Evolutionary conservation across 1,139 yeast genomes (phyloP), one percentile per base, ranked within the genome.

Genomic region (Saccharomyces hybrid): DNA sequence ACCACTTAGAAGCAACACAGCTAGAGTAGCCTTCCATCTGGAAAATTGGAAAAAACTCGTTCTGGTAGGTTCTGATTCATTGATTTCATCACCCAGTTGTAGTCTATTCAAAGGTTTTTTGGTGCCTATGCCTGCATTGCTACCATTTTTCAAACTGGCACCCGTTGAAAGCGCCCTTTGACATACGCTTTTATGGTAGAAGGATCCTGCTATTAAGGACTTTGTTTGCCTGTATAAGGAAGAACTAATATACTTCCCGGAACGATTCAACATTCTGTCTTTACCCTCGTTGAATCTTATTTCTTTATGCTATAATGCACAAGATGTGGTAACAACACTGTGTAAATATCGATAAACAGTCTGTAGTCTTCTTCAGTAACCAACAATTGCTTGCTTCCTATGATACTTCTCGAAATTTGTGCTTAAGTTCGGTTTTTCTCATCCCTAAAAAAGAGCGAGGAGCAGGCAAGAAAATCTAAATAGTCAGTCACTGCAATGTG

Each of bases 21-120:
- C 27, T 4, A 38, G 19, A n/a, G 50, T 48, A 41, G 51, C 54
- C 25, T 54, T 51, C 60, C 62, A 57, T 11, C 53, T 51, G 14
- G 48, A 38, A 16, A 38, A 38, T 19, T 38, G 44, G 11, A 38
- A 38, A 38, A 14, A 14, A 3, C 6, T 38, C 2, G 44, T 19
- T 38, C 44, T 38, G 13, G 9, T 19, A 16, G 44, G 44, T 2
- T 38, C 44, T 19, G 44, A 6, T 38, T 38, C 44, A 38, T 16
- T 19, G 13, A 38, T 7, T 38, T 38, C 44, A 19, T 38, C 44
- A 16, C 44, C 25, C 5, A 38, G 25, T 38, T 38, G 23, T 19
- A 38, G 23, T 7, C 44, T 38, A 38, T 38, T 11, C 13, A 38
- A 11, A 3, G 44, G 44, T 38, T 38, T 14, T 9, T 5, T 38